Percentiles rank a stretch among this genome's conserved stretches.
phyloP scores from a whole-genome alignment of 2,329 filamentous ascomycete genomes.

The Chaetoscypha palmicola region DNA sequence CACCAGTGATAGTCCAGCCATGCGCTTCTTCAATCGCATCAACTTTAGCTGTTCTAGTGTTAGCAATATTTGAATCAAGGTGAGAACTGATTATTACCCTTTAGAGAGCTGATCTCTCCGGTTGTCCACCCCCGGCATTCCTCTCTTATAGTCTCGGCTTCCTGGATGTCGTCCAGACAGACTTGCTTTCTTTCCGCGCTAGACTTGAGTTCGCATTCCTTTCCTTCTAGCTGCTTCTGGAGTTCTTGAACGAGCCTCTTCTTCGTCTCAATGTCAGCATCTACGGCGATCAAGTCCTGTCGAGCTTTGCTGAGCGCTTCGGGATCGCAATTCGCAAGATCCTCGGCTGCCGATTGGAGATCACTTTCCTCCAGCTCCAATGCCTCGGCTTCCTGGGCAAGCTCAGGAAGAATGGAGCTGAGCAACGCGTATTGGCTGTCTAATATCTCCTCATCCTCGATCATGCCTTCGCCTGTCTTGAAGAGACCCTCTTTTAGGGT shows the following conservation, averaged over 20 bases:
- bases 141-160: conserved; percentile 77
- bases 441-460: conserved; percentile 61
- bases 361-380: conserved; percentile 59
- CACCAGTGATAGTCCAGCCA: conserved; percentile 66
- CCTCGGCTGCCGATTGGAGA: conserved; percentile 64
- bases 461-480: conserved; percentile 70
- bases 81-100: conserved; percentile 47
- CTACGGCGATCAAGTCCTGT: conserved; percentile 56
- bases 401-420: conserved; percentile 56
- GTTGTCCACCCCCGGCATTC: conserved; percentile 86
- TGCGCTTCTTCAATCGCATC: conserved; percentile 56
- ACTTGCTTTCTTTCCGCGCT: conserved; percentile 60
- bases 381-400: conserved; percentile 53
- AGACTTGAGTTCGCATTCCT: conserved; percentile 56
- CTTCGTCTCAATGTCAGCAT: conserved; percentile 64
- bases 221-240: conserved; percentile 58
- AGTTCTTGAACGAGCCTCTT: conserved; percentile 60
- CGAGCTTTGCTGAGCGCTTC: conserved; percentile 69
- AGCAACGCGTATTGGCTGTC: conserved; percentile 63
- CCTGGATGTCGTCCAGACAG: conserved; percentile 66
- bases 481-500: conserved; percentile 77
- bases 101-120: conserved; percentile 71
- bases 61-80: conserved; percentile 32
- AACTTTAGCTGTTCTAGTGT: conserved; percentile 57
- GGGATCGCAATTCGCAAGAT: conserved; percentile 73